Conservation (phyloP, 805 yeast species). For the Zygoascus biomembranicola region DNA sequence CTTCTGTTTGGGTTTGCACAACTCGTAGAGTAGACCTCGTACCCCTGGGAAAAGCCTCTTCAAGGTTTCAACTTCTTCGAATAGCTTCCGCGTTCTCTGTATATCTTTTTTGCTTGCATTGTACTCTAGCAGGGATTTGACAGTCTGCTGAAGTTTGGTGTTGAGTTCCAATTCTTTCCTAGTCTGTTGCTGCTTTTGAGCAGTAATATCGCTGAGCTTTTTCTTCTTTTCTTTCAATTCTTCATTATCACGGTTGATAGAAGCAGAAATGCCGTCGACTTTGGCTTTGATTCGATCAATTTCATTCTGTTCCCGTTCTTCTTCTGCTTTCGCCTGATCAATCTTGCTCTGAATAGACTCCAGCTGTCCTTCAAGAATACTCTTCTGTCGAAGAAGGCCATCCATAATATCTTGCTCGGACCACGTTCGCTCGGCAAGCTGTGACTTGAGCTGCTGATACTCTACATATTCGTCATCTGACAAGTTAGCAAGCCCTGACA, state of each 20-base stretch:
- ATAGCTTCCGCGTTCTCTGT: slow-evolving; percentile 53
- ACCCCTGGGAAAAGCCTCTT: slow-evolving; percentile 79
- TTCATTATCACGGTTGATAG: slow-evolving; percentile 19
- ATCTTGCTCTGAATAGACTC: slow-evolving; percentile 12
- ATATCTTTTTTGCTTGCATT: slow-evolving; percentile 73
- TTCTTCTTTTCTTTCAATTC: slow-evolving; percentile 19
- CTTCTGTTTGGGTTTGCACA: slow-evolving; percentile 66
- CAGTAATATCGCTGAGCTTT: slow-evolving; percentile 16
- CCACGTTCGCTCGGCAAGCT: slow-evolving; percentile 30
- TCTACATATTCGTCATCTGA: slow-evolving; percentile 45
- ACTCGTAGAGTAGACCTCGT: slow-evolving; percentile 68
- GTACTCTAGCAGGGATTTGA: slow-evolving; percentile 58
- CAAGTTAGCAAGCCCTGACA: slow-evolving; percentile 29
- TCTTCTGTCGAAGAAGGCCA: slow-evolving; percentile 17
- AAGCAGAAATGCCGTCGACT: slow-evolving; percentile 27
- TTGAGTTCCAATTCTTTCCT: slow-evolving; percentile 53
- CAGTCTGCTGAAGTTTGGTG: slow-evolving; percentile 50
- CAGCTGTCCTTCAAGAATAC: slow-evolving; percentile 19
- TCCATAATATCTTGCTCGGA: slow-evolving; percentile 18
- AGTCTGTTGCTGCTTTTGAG: slow-evolving; percentile 18
- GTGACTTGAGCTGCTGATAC: slow-evolving; percentile 50
- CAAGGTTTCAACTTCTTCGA: slow-evolving; percentile 65
- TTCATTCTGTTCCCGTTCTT: slow-evolving; percentile 22
- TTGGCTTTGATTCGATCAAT: slow-evolving; percentile 32
- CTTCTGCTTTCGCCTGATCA: slow-evolving; percentile 11